Evolutionary conservation across 208 protist species (phyloP), one percentile per base, ranked within the genome.

Genomic region (Crithidia fasciculata): DNA sequence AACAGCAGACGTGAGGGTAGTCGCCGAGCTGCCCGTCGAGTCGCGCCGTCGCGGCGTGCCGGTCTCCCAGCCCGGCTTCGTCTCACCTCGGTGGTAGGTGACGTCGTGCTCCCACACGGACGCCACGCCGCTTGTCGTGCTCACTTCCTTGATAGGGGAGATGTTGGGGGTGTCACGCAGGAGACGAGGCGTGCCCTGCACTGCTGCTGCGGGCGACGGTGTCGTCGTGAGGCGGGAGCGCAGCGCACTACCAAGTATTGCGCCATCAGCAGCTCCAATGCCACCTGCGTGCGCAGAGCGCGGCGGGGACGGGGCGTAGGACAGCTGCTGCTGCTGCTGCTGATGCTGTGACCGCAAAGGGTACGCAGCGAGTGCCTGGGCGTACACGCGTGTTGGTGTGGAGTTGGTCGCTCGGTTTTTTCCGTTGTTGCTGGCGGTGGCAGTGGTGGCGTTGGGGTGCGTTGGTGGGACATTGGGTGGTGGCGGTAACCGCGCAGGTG

Each of bases 141-240:
- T 76, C 36, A 56, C 16, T 8, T 78, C 77, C 47, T 74, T 82
- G 41, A 82, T 82, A n/a, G 78, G 78, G 3, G 78, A 83, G 4
- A 83, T 72, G 72, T 83, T 83, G 15, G 78, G 78, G 28, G 78
- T 83, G 37, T 74, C 66, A 3, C 68, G 72, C 45, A 41, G 44
- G 28, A 67, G 36, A 4, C 65, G 65, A 53, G 68, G 66, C 8
- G 66, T 69, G 58, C 36, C n/a, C 53, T 59, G 65, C 63, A 37
- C 39, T 18, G 43, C 13, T 13, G 65, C 65, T 12, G 67, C 57
- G 0, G 56, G 44, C 36, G 44, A 41, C 3, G 39, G n/a, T 2
- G 56, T 44, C 10, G 59, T 10, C 5, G 61, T 53, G 36, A 68
- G 19, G 49, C 64, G 69, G 8, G 62, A 41, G 0, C 62, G 64